Conservation (phyloP, 2,329 filamentous ascomycete species). For the Fusarium torreyae region DNA sequence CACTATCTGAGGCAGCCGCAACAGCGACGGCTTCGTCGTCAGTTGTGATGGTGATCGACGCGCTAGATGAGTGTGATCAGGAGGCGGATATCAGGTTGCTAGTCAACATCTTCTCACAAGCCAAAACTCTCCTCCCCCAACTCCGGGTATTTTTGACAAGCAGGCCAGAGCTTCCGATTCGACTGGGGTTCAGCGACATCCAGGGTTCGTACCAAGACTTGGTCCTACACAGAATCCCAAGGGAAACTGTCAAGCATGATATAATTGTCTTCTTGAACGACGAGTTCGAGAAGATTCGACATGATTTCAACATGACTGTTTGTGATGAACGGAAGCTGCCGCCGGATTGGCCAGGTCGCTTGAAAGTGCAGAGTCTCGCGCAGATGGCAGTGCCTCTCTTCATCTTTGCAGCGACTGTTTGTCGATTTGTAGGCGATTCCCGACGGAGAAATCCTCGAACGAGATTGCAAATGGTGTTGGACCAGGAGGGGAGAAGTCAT, state of each 20-base stretch:
- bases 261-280: conserved; percentile 39
- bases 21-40: no score
- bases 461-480: background rate
- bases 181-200: conserved; percentile 54
- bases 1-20: no score
- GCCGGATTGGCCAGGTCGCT: conserved; percentile 35
- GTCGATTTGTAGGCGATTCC: conserved; percentile 48
- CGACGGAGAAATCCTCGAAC: conserved; percentile 32
- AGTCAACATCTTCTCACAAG: conserved; percentile 1
- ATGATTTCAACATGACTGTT: background rate
- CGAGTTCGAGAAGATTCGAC: background rate
- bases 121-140: conserved; percentile 1
- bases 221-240: conserved; percentile 56
- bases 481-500: background rate
- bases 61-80: no score
- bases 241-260: conserved; percentile 54
- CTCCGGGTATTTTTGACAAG: conserved; percentile 58
- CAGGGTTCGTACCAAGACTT: conserved; percentile 38
- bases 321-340: conserved; percentile 3
- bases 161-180: conserved; percentile 58
- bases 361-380: conserved; percentile 39
- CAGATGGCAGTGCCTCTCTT: conserved; percentile 54
- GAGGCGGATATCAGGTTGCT: no score
- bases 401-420: no score
- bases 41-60: no score